phyloP scores from a whole-genome alignment of 129 eudicot species.

The Sambucus nigra region DNA sequence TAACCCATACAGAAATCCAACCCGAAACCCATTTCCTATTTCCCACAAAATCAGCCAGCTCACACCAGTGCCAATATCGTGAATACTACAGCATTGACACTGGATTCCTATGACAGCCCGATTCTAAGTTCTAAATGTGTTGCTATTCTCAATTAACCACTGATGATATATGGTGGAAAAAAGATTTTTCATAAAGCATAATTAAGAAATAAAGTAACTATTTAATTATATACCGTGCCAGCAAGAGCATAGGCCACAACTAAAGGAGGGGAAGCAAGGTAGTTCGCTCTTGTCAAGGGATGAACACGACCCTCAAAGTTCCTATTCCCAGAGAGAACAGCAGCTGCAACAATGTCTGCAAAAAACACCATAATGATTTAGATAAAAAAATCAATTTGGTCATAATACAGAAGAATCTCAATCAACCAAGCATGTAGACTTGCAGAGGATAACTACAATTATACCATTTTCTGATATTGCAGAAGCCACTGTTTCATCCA shows the following conservation, averaged over 20 bases:
- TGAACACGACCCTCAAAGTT: constrained; percentile 98
- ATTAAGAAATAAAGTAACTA: neutral
- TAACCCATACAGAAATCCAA: too few relatives aligned
- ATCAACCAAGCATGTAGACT: neutral
- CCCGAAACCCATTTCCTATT: too few relatives aligned
- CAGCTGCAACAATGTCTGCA: constrained; percentile 91
- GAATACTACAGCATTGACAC: too few relatives aligned
- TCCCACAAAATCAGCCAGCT: too few relatives aligned
- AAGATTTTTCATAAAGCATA: too few relatives aligned
- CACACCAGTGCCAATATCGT: too few relatives aligned
- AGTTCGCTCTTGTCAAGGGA: constrained; percentile 91
- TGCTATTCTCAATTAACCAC: too few relatives aligned
- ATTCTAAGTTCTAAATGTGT: too few relatives aligned
- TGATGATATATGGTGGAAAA: too few relatives aligned
- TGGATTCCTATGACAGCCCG: neutral
- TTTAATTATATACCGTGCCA: constrained; percentile 59
- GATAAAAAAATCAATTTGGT: neutral
- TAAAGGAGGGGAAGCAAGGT: constrained; percentile 97
- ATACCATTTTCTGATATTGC: constrained; percentile 77
- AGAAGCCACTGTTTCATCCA: constrained; percentile 73
- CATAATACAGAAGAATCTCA: constrained; percentile 4
- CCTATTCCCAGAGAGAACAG: constrained; percentile 91
- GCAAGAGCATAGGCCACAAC: constrained; percentile 99
- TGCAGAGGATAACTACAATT: neutral
- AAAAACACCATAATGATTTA: constrained; percentile 11